phyloP scores from a whole-genome alignment of 2,329 filamentous ascomycete genomes.

The Cladophialophora immunda region DNA sequence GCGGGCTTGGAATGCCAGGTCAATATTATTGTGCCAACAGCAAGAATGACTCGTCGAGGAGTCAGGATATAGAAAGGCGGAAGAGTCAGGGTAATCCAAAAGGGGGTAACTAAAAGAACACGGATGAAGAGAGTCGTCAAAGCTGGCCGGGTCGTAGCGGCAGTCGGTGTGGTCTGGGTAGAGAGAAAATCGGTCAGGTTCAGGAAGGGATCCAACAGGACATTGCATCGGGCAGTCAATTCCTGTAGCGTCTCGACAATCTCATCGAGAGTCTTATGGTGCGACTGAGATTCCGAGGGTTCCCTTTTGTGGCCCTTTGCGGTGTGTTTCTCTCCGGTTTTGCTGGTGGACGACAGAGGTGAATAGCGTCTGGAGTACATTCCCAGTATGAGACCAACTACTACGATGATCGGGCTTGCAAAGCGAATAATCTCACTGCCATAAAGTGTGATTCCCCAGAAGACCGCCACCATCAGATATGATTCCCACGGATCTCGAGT shows the following conservation, averaged over 20 bases:
- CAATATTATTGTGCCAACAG: conserved; percentile 82
- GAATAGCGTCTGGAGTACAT: conserved; percentile 95
- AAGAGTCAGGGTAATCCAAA: conserved; percentile 85
- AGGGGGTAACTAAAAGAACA: conserved; percentile 83
- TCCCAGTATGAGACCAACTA: conserved; percentile 80
- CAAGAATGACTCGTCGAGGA: conserved; percentile 81
- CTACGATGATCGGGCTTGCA: conserved; percentile 83
- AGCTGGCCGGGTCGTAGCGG: conserved; percentile 87
- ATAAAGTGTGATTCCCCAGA: conserved; percentile 88
- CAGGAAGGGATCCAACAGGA: conserved; percentile 86
- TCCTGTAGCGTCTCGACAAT: conserved; percentile 93
- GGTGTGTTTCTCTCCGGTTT: conserved; percentile 69
- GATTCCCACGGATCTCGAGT: conserved; percentile 95
- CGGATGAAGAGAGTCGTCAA: conserved; percentile 89
- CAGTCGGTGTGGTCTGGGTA: conserved; percentile 87
- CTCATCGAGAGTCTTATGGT: conserved; percentile 94
- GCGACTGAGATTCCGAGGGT: conserved; percentile 67
- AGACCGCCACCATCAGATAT: conserved; percentile 83
- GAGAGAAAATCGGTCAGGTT: conserved; percentile 92
- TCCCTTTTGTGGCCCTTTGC: conserved; percentile 56
- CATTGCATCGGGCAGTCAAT: conserved; percentile 90
- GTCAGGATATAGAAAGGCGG: conserved; percentile 87
- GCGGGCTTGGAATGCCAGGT: conserved; percentile 93
- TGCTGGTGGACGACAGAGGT: conserved; percentile 84
- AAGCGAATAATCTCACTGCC: conserved; percentile 82